A percentile compares a stretch with the other conserved stretches of the same genome.
phyloP scores from a whole-genome alignment of 192 early-diverging fungal species.

The Irineochytrium annulatum region DNA sequence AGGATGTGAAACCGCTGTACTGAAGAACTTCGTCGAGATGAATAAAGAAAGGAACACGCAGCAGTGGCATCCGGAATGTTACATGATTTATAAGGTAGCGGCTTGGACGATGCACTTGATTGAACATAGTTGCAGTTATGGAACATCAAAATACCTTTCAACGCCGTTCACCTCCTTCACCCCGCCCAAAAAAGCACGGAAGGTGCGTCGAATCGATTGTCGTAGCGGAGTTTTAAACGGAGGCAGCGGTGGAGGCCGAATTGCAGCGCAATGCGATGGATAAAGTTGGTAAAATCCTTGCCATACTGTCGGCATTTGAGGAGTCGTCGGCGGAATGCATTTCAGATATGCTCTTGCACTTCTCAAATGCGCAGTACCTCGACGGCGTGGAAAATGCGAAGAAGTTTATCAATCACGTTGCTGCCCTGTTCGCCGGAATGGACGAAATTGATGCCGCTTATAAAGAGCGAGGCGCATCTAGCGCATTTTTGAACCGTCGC shows the following conservation, averaged over 20 bases:
- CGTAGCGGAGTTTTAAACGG: too few relatives aligned
- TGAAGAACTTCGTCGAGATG: slow-evolving; percentile 96
- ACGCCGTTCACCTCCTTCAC: too few relatives aligned
- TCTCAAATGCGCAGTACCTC: slow-evolving; percentile 59
- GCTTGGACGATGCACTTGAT: neutral
- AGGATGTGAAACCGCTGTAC: slow-evolving; percentile 91
- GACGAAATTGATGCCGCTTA: slow-evolving; percentile 80
- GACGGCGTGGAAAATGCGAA: slow-evolving; percentile 80
- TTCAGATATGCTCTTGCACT: slow-evolving; percentile 88
- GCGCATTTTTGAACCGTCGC: slow-evolving; percentile 35
- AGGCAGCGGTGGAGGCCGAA: too few relatives aligned
- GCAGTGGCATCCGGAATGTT: slow-evolving; percentile 99
- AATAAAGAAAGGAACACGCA: slow-evolving; percentile 63
- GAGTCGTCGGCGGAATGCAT: slow-evolving; percentile 95
- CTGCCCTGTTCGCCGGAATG: slow-evolving; percentile 84
- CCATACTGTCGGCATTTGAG: slow-evolving; percentile 90
- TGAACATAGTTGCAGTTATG: slow-evolving; percentile 31
- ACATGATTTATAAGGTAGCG: slow-evolving; percentile 97
- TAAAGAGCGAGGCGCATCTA: slow-evolving; percentile 41
- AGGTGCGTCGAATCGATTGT: too few relatives aligned
- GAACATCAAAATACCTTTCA: slow-evolving; percentile 31
- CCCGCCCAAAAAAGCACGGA: too few relatives aligned
- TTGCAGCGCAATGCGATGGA: too few relatives aligned
- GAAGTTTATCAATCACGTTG: slow-evolving; percentile 87
- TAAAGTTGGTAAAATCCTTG: slow-evolving; percentile 85